Base-by-base conservation (phyloP, 495 filamentous ascomycete species). In the Penicillium crystallinum region DNA sequence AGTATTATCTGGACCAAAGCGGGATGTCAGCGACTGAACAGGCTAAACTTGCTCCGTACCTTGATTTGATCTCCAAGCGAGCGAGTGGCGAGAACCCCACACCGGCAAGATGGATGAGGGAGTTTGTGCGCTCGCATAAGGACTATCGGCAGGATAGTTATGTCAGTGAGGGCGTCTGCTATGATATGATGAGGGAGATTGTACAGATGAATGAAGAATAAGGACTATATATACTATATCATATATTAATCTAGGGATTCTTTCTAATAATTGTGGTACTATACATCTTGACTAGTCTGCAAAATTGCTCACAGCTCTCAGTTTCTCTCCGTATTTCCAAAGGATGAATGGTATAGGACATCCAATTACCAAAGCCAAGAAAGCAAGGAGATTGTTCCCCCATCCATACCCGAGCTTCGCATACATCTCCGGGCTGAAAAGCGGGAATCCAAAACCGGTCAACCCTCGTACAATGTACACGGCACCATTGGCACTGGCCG, bases 21-120 rank as follows among this genome's bases (percentile, higher is more conserved):
- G 91, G 92, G 64, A 80, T 95, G 9, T 86, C 91, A 59, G 82
- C 92, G 29, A 75, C 81, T 63, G 93, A 89, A 8, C 77, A 87
- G 10, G 93, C 88, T 67, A 81, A 87, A 47, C 71, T 95, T 0
- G 82, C 81, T 2, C 74, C 79, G 12, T 96, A 95, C 60, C 75
- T 96, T 11, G 79, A 82, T 29, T 72, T 96, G 46, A 90, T 96
- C 57, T 77, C 82, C 34, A 85, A 85, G 69, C 73, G 90, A n/a
- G 90, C 90, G 2, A 81, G 80, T 56, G 90, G 90, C 9, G 79
- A 78, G 64, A 72, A 89, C 17, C 89, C 85, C 77, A 95, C 90
- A 3, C 83, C 82, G 2, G 88, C 90, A 23, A 83, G 79, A 58
- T 95, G 90, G 90, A 90, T 95, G 40, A 64, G 90, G 19, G 67